These are phyloP conservation scores for Hippophae tibetana DNA, from an alignment of 306 rosid species.

Conservation along the genomic window DNA sequence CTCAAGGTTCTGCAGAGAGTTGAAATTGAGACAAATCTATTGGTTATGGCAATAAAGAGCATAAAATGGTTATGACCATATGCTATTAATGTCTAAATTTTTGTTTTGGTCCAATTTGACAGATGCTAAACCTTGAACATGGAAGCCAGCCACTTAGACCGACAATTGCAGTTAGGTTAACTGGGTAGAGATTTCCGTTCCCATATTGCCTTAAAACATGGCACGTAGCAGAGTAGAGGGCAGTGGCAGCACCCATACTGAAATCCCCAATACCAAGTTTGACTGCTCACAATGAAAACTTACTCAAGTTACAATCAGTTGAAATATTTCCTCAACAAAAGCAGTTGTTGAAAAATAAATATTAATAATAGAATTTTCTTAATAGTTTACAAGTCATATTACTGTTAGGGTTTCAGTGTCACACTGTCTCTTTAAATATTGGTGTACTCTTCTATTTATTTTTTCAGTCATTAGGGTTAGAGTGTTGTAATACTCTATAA, in stretches of 20 bases:
- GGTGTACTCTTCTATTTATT: too few species aligned
- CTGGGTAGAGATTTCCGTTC: conserved; percentile 69
- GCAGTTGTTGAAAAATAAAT: too few species aligned
- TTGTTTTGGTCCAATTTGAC: conserved; percentile 11
- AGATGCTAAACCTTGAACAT: conserved; percentile 74
- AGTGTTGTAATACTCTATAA: too few species aligned
- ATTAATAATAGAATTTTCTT: too few species aligned
- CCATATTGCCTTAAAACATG: conserved; percentile 59
- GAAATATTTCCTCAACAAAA: too few species aligned
- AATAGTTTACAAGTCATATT: too few species aligned
- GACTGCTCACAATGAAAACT: conserved; percentile 36
- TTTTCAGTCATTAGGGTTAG: too few species aligned
- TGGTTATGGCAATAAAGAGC: conserved; percentile 14
- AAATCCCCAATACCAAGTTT: conserved; percentile 90
- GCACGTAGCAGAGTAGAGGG: conserved; percentile 84
- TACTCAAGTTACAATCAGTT: background rate
- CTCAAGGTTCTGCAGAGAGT: conserved; percentile 44
- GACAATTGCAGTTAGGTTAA: conserved; percentile 63
- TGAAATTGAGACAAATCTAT: conserved; percentile 12
- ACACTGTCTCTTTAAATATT: too few species aligned
- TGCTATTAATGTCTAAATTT: conserved; percentile 14
- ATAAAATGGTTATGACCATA: conserved; percentile 2
- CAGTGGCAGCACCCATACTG: conserved; percentile 96
- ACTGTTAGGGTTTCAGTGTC: too few species aligned
- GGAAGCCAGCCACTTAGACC: conserved; percentile 98